Evolutionary conservation across 305 asterid genomes (phyloP).

Genomic region (Andrographis paniculata): DNA sequence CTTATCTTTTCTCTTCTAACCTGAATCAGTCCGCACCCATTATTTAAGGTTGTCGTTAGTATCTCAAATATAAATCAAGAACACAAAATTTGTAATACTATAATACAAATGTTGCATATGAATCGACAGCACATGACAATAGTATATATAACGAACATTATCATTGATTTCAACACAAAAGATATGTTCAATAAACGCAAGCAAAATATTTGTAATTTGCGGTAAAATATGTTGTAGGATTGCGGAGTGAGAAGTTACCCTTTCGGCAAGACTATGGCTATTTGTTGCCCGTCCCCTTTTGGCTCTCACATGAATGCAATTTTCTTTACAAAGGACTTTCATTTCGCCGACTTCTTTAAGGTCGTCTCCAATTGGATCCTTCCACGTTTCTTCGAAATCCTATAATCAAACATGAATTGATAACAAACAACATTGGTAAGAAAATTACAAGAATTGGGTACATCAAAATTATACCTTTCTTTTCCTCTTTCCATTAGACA

Average conservation of each 20-base stretch:
- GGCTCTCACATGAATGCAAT: conserved; percentile 70
- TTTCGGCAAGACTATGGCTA: conserved; percentile 83
- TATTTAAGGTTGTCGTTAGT: too few relatives aligned
- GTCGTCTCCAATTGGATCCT: conserved; percentile 28
- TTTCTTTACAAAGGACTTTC: conserved; percentile 34
- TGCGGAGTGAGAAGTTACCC: conserved; percentile 30
- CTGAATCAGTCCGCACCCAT: conserved; percentile 30
- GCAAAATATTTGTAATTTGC: too few relatives aligned
- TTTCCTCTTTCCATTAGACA: conserved; percentile 44
- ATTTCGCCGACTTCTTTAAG: conserved; percentile 34
- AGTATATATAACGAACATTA: too few relatives aligned
- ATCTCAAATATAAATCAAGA: too few relatives aligned
- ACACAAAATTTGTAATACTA: too few relatives aligned
- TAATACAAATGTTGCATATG: too few relatives aligned
- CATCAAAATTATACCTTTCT: conserved; percentile 22
- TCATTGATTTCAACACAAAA: too few relatives aligned
- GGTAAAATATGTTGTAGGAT: too few relatives aligned
- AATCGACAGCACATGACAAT: too few relatives aligned
- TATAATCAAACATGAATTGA: conserved; percentile 8
- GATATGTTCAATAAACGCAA: too few relatives aligned
- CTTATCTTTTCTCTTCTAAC: conserved; percentile 73
- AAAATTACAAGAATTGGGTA: background rate
- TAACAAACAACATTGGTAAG: background rate
- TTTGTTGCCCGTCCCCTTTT: conserved; percentile 79
- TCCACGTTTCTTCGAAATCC: conserved; percentile 39